phyloP scores from a whole-genome alignment of 139 green algal genomes.

The Chlorella sp. region DNA sequence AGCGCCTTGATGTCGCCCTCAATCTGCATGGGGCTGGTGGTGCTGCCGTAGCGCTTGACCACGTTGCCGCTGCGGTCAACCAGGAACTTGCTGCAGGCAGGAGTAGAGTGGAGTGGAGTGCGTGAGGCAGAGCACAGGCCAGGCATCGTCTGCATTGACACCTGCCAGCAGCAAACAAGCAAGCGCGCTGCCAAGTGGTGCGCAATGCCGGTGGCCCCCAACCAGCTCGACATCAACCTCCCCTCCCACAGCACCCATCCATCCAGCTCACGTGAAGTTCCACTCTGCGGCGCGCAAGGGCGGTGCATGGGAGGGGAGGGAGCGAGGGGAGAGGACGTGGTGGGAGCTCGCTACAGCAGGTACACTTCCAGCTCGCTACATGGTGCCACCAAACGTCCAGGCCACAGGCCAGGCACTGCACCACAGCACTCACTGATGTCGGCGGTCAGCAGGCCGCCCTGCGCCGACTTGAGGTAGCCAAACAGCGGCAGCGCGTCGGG shows the following conservation, averaged over 20 bases:
- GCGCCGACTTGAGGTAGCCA: conserved; percentile 62
- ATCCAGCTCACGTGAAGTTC: conserved; percentile 13
- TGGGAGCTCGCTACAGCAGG: too few species aligned
- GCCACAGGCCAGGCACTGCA: not conserved
- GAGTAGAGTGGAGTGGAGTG: not conserved
- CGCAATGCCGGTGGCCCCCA: too few species aligned
- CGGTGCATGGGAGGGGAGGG: not conserved
- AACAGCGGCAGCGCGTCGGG: conserved; percentile 47
- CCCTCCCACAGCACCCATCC: not conserved
- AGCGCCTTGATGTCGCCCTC: conserved; percentile 48
- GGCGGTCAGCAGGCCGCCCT: conserved; percentile 7
- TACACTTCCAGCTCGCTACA: too few species aligned
- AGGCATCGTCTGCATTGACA: not conserved
- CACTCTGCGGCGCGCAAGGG: not conserved
- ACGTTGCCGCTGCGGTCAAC: conserved; percentile 44
- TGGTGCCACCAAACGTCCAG: too few species aligned
- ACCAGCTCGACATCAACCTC: not conserved
- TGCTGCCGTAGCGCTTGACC: conserved; percentile 43
- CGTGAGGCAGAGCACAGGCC: not conserved
- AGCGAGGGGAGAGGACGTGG: not conserved
- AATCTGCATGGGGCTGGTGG: conserved; percentile 39
- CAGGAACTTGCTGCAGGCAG: conserved; percentile 29
- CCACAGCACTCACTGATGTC: not conserved
- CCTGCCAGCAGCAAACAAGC: too few species aligned
- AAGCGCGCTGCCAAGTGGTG: too few species aligned